Evolutionary conservation across 1,284 basidiomycete genomes (phyloP), one percentile per base, ranked within the genome.

Genomic region (Cutaneotrichosporon daszewskae): DNA sequence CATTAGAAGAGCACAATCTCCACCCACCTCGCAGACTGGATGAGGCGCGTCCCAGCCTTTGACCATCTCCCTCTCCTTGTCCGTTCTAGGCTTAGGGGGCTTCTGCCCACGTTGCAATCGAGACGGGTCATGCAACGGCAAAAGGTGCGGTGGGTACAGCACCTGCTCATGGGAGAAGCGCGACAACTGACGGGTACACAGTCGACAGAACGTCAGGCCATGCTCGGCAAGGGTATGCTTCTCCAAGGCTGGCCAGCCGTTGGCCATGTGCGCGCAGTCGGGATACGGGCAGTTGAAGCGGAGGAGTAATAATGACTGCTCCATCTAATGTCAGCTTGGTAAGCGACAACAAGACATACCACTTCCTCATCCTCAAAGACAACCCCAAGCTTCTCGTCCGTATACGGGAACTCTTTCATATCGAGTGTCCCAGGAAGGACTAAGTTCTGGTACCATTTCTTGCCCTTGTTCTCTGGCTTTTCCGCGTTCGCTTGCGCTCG

Each of bases 81-180:
- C 59, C 6, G 59, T 58, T 24, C 64, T 56, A 0, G 64, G 62
- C 27, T 51, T 53, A 2, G 68, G 70, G 6, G 62, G 58, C 40
- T 59, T 52, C 43, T 68, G 64, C 27, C 64, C 67, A 23, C 82
- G 73, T 38, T 76, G 74, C 18, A 77, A 68, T 59, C 83, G 75
- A 0, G 85, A 86, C 0, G 88, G 89, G 22, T 94, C 75, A 69
- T 98, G 94, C 1, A 80, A 56, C 6, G 79, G 75, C 1, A 97
- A 76, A 54, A 84, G 64, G 59, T 79, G 74, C 2, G 79, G 76
- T 1, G 83, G 77, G 64, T 94, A 96, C 16, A 96, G 69, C 0
- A 83, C 79, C 65, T 97, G 95, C 68, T 98, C 94, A 68, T 98
- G 92, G 0, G 88, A 77, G 71, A 98, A 98, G 36, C 97, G 86